A percentile compares a stretch with the other conserved stretches of the same genome.
These are phyloP conservation scores for Ceratopteris richardii DNA, from an alignment of 75 land plant genomes.

Conservation along the genomic window DNA sequence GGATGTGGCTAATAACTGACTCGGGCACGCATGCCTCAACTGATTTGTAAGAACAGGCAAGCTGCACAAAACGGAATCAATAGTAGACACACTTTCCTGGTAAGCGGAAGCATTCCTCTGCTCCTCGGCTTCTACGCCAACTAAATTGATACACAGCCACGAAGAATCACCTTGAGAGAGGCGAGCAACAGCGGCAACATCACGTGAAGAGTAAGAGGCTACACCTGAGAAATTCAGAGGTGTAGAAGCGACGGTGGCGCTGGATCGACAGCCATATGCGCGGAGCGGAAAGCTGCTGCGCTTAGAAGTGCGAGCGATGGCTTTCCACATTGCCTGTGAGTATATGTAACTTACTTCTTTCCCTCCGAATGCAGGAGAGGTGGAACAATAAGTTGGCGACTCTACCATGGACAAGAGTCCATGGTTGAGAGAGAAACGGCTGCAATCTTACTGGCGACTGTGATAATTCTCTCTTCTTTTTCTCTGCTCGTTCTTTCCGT, in stretches of 20 bases:
- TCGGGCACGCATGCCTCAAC: background rate
- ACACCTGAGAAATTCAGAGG: background rate
- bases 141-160: background rate
- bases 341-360: background rate
- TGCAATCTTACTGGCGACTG: background rate
- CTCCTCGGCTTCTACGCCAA: background rate
- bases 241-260: background rate
- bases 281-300: background rate
- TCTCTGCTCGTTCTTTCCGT: background rate
- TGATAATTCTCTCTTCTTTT: background rate
- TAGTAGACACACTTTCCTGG: background rate
- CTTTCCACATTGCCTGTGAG: conserved; percentile 4
- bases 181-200: background rate
- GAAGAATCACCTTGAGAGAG: background rate
- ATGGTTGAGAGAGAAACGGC: background rate
- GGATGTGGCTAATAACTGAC: background rate
- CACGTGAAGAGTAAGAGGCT: background rate
- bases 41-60: background rate
- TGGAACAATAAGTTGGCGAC: background rate
- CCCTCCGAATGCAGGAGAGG: background rate
- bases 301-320: background rate
- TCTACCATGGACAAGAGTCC: background rate
- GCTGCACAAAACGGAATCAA: background rate
- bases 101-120: background rate
- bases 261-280: background rate